A percentile compares a stretch with the other conserved stretches of the same genome.
These are phyloP conservation scores for Venturia pyrina DNA, from an alignment of 2,329 filamentous ascomycete species.

Conservation along the genomic window DNA sequence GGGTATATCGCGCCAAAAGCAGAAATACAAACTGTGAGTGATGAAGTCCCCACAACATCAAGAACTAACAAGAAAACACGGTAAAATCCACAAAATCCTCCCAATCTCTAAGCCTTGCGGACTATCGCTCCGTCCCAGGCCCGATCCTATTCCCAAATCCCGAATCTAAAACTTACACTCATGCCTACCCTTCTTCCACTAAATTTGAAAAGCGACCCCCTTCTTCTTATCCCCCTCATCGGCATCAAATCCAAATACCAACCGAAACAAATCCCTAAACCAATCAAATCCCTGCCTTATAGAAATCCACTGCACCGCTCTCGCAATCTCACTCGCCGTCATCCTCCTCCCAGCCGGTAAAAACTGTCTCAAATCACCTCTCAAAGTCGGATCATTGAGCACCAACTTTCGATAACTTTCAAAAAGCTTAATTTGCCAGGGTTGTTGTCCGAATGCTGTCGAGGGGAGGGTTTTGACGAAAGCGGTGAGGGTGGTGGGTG, in stretches of 20 bases:
- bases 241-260: constrained; percentile 75
- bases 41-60: not conserved
- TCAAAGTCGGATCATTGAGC: constrained; percentile 59
- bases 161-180: not conserved
- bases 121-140: not conserved
- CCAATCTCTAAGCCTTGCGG: not conserved
- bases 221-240: constrained; percentile 66
- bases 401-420: constrained; percentile 75
- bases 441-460: constrained; percentile 65
- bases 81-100: not conserved
- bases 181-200: not conserved
- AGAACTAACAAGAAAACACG: not conserved
- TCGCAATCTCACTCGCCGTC: constrained; percentile 65
- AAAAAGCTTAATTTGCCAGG: constrained; percentile 61
- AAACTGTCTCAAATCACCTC: constrained; percentile 33
- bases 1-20: constrained; percentile 1
- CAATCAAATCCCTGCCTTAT: constrained; percentile 65
- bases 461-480: constrained; percentile 69
- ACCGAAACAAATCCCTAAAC: constrained; percentile 68
- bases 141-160: not conserved
- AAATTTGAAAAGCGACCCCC: constrained; percentile 30
- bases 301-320: constrained; percentile 67
- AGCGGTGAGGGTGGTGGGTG: constrained; percentile 50
- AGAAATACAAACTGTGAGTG: constrained; percentile 1
- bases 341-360: constrained; percentile 39